Base-by-base conservation (phyloP, 176 grass and related monocot species). In the Typha latifolia region DNA sequence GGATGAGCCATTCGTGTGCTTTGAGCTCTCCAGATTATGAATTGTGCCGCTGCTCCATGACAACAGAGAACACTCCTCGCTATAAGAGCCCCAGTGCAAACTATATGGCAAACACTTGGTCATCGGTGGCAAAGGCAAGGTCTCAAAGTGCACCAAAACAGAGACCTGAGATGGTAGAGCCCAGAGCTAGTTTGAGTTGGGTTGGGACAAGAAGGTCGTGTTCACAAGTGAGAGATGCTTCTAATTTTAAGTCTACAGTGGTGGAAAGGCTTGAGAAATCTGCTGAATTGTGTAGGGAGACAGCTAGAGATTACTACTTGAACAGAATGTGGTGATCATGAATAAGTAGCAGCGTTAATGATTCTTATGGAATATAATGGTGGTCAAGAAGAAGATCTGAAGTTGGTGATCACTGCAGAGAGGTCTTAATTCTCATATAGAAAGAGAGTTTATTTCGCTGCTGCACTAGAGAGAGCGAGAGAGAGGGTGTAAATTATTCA, bases 101-200 rank as follows among this genome's bases (percentile, higher is more conserved):
- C 18, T 96, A 91, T 74, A 96, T 91, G 93, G 80, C 75, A 3
- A 87, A 70, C 55, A 96, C 93, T 14, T 79, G 79, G 72, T 91
- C 93, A 3, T 97, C 85, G 4, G 80, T 82, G 10, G 88, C 88
- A 6, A 75, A 85, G 77, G 78, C 62, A 31, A 70, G 85, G 62
- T 86, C 88, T 65, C 85, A 89, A 47, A 96, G 93, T 66, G 75
- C 69, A 48, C 83, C 88, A 9, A 89, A 72, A 77, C 81, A 90
- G 51, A 67, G 81, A 37, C 74, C 43, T 3, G 48, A 69, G 29
- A 64, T 27, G 37, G 9, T 43, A 7, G 37, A 74, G 67, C 48
- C 77, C 24, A 62, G 56, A 51, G 34, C 61, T 10, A 82, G 64
- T 73, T 57, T 79, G 29, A 50, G 71, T 12, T 67, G 62, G 0